A percentile compares a stretch with the other conserved stretches of the same genome.
Evolutionary conservation across 139 green algal species (phyloP).

Genomic region (Volvox reticuliferus): DNA sequence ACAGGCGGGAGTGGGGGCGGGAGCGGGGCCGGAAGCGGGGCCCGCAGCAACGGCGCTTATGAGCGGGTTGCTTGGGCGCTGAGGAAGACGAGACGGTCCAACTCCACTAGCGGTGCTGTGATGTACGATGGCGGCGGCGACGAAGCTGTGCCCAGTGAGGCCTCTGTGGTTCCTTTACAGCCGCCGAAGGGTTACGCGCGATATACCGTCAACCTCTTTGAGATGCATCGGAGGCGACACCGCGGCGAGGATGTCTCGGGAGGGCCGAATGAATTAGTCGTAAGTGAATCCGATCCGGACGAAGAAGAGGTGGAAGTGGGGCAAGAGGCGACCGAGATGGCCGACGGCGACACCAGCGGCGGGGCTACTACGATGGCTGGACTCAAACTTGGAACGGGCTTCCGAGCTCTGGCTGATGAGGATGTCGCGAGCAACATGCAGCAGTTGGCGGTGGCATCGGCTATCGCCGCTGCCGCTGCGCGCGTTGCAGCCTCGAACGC

Average conservation of each 20-base stretch:
- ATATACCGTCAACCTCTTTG: conserved; percentile 5
- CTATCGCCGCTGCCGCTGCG: neutral
- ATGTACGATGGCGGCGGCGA: conserved; percentile 39
- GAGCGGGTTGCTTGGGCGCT: neutral
- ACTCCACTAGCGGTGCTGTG: neutral
- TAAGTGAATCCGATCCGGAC: neutral
- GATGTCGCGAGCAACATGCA: neutral
- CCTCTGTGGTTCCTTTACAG: neutral
- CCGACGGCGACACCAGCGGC: neutral
- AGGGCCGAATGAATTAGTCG: neutral
- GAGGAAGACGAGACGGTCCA: neutral
- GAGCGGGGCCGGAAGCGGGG: neutral
- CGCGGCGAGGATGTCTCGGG: neutral
- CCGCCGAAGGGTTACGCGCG: neutral
- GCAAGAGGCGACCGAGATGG: neutral
- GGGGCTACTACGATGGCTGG: neutral
- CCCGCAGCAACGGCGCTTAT: neutral
- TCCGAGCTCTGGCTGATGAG: conserved; percentile 13
- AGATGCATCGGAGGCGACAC: neutral
- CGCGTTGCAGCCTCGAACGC: neutral
- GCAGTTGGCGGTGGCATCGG: neutral
- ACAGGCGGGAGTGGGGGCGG: neutral
- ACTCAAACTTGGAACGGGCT: neutral
- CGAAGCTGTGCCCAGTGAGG: neutral
- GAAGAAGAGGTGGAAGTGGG: neutral